A percentile compares a stretch with the other conserved stretches of the same genome.
Conservation (phyloP, 2,329 filamentous ascomycete species). For the Sporothrix curviconia region DNA sequence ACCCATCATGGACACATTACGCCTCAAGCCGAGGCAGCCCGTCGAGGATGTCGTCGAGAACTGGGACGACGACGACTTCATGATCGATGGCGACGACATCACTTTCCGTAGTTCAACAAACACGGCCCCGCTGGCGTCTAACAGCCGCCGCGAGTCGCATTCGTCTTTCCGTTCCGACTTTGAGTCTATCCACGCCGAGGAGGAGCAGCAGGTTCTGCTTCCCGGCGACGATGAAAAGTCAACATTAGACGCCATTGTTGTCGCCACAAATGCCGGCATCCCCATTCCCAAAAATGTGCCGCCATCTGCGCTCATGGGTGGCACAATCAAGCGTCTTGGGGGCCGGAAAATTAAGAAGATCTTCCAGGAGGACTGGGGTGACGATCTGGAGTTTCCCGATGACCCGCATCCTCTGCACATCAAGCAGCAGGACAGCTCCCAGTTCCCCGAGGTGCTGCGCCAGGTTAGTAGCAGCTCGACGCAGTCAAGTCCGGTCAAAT, state of each 20-base stretch:
- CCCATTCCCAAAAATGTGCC: conserved; percentile 83
- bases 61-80: conserved; percentile 73
- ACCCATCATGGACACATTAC: conserved; percentile 55
- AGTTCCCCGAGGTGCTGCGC: conserved; percentile 62
- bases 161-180: conserved; percentile 83
- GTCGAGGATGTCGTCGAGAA: conserved; percentile 61
- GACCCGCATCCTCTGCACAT: conserved; percentile 55
- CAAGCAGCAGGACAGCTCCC: conserved; percentile 52
- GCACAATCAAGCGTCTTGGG: conserved; percentile 86
- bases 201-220: conserved; percentile 82
- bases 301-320: conserved; percentile 80
- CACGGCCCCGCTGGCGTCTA: conserved; percentile 36
- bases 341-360: conserved; percentile 65
- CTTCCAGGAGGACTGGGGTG: conserved; percentile 74
- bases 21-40: conserved; percentile 46
- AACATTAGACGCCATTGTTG: conserved; percentile 77
- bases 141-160: conserved; percentile 63
- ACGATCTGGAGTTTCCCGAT: conserved; percentile 66
- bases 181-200: conserved; percentile 67
- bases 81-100: conserved; percentile 62
- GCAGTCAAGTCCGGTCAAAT: conserved; percentile 44
- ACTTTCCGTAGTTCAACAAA: conserved; percentile 47
- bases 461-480: conserved; percentile 56
- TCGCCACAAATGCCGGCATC: conserved; percentile 83
- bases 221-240: conserved; percentile 79